Conservation (phyloP, 345 rosid genomes). For the Eucalyptus tenuipes region DNA sequence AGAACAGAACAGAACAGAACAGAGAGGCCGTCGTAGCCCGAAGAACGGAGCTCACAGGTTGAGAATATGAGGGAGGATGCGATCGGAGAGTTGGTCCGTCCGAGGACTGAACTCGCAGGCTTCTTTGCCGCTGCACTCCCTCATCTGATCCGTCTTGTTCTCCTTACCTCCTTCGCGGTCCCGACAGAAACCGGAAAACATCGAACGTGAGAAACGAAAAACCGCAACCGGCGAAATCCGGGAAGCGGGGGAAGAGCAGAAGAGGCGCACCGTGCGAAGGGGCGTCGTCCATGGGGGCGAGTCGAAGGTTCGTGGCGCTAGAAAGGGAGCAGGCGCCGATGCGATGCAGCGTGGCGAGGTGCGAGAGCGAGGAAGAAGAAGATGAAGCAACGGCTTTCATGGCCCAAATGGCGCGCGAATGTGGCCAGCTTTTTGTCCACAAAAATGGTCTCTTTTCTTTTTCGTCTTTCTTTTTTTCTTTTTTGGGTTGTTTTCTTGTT, state of each 20-base stretch:
- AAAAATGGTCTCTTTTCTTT: neutral
- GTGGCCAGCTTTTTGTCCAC: conserved; percentile 11
- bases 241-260: neutral
- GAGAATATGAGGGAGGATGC: conserved; percentile 64
- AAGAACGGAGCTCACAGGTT: conserved; percentile 37
- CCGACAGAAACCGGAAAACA: neutral
- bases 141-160: conserved; percentile 7
- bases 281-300: neutral
- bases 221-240: neutral
- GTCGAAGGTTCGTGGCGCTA: neutral
- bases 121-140: conserved; percentile 34
- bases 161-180: neutral
- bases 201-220: neutral
- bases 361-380: neutral
- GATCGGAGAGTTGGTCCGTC: conserved; percentile 20
- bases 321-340: neutral
- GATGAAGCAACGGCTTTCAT: neutral
- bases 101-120: conserved; percentile 22
- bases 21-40: neutral
- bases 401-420: neutral
- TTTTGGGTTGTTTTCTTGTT: neutral
- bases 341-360: neutral
- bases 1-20: neutral
- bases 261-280: neutral
- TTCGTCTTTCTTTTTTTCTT: neutral